Base-by-base conservation (phyloP, 495 filamentous ascomycete species). In the Penicillium egyptiacum region DNA sequence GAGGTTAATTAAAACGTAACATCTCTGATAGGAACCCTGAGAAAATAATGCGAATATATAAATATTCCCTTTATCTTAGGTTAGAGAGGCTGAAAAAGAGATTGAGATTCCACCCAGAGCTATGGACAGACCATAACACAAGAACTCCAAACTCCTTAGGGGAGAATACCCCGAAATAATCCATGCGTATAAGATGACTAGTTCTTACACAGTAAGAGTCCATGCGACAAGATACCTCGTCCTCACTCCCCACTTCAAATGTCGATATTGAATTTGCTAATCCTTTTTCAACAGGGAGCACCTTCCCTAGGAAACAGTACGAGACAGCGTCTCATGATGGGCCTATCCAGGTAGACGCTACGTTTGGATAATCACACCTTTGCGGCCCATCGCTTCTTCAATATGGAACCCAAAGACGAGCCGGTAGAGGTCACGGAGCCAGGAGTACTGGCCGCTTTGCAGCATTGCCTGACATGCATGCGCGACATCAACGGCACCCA, bases 391-490 rank as follows among this genome's bases (percentile, higher is more conserved):
- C 1, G 83, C 86, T 59, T 94, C 91, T 57, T 95, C 89, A 25
- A 88, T 64, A 53, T 87, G 83, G 66, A 90, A 90, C 0, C 91
- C 90, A 72, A 93, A 92, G 3, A 96, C 90, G n/a, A 91, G 75
- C 45, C 84, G 80, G 73, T 86, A 96, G 10, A 96, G 72, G 68
- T 96, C 92, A 22, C 81, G 79, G 58, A 96, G 72, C 81, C 90
- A 96, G 19, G 74, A 75, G 67, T 91, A 89, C 59, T 86, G 78
- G 44, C 84, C 85, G 30, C 72, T 76, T 55, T 84, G 81, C 44
- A 81, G 79, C 84, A 94, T 89, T 78, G 87, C 86, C 43, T 77
- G 75, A 14, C 94, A 86, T 45, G 86, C 88, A 64, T 85, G 85
- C 12, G 88, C 88, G 42, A 95, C 81, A 58, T 96, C 89, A 20